Base-by-base conservation (phyloP, 2,329 filamentous ascomycete genomes). In the Fusarium annulatum region DNA sequence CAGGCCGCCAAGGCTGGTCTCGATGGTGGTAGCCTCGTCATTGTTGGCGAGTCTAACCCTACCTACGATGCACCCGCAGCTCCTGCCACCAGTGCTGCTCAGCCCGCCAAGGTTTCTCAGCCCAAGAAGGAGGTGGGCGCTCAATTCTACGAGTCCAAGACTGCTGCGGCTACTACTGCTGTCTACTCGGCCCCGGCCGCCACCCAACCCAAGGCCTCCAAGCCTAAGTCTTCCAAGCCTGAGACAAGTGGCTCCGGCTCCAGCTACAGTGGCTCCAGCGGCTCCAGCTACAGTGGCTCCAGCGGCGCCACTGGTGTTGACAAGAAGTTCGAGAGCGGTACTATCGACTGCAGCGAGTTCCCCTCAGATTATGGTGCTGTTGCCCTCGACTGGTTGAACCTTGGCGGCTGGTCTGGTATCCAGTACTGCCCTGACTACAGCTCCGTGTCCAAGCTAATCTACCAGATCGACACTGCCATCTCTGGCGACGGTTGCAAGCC, bases 331-430 rank as follows among this genome's bases (percentile, higher is more conserved):
- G 93, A 93, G 18, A 92, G 92, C 81, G 94, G 94, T 67, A 82
- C 90, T 76, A 78, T 97, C 61, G 83, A 87, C 73, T 98, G 96
- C 85, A 83, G 82, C 71, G 80, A 86, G 4, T 97, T 98, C 85
- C 95, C 95, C 21, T 91, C 90, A 7, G 86, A 90, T 1, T 98
- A 97, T 79, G 96, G 96, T 76, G 93, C 95, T 3, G 79, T 97
- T 51, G 61, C 90, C 55, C 84, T 96, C 36, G 80, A 87, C 62
- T 96, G 92, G 86, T 87, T 95, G 33, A 86, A 88, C 23, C 84
- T 94, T 12, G 88, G 86, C 69, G 95, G 94, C 72, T 99, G 91
- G 92, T 91, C 89, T 74, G 94, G 95, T 79, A 87, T 98, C 69
- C 95, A 97, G 83, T 86, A 87, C 60, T 83, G 85, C 19, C 86